Base-by-base conservation (phyloP, 2,329 filamentous ascomycete species). In the Pseudocercospora cruenta region DNA sequence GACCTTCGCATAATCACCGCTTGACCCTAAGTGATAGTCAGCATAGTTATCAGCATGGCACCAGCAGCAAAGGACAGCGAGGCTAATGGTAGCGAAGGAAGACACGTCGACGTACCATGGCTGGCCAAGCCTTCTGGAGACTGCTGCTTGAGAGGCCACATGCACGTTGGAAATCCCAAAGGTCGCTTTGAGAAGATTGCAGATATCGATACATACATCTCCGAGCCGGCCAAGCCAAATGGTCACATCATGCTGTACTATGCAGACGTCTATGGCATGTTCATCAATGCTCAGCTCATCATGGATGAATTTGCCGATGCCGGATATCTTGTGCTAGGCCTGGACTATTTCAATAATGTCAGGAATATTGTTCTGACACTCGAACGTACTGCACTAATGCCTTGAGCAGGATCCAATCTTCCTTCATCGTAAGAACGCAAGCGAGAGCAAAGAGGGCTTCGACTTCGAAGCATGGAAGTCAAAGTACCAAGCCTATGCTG, bases 391-490 rank as follows among this genome's bases (percentile, higher is more conserved):
- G 12, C 9, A 1, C 16, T 58, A 26, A 39, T 31, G 16, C 2
- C 10, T 22, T 31, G 21, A 49, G 22, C 39, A 69, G 67, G 70
- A 71, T 49, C 68, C 68, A 21, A 62, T 71, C 43, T 69, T 69
- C 54, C 59, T 70, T 1, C 68, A 70, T 36, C 60, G 68, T 3
- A 54, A 73, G 66, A 67, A 76, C 47, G 75, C 78, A 33, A 72
- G 69, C 60, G 76, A 69, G 26, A 72, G 67, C 14, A 73, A 79
- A 21, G 76, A 78, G 2, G 76, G 72, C 28, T 85, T 86, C 64
- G 82, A 85, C 71, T 81, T 79, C 22, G 79, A 80, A 33, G 83
- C 81, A 5, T 85, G 83, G 83, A 81, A 81, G 63, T 62, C 66
- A 31, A 84, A 84, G 72, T 81, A 85, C 65, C 76, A 71, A 14